These are phyloP conservation scores for Umbelopsis isabellina DNA, from an alignment of 192 early-diverging fungal species.

Conservation along the genomic window DNA sequence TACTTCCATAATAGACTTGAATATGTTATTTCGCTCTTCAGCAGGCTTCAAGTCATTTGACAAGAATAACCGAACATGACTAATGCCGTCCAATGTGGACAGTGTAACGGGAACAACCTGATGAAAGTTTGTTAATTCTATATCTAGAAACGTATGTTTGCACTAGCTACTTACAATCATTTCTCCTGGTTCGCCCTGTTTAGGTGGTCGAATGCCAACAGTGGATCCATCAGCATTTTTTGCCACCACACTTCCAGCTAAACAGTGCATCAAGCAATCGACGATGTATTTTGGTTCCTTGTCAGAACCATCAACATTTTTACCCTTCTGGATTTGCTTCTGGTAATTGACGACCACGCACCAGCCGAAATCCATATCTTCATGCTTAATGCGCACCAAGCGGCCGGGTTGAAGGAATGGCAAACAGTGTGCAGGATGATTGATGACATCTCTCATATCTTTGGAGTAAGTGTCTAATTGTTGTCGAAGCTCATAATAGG, in stretches of 20 bases:
- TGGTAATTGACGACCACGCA: slow-evolving; percentile 81
- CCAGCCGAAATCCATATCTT: slow-evolving; percentile 88
- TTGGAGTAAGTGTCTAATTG: slow-evolving; percentile 66
- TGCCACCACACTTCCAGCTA: slow-evolving; percentile 55
- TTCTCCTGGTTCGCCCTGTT: slow-evolving; percentile 53
- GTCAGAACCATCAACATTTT: slow-evolving; percentile 31
- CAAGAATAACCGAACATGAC: slow-evolving; percentile 73
- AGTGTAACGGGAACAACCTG: slow-evolving; percentile 78
- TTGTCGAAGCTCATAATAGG: slow-evolving; percentile 76
- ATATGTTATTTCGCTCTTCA: slow-evolving; percentile 61
- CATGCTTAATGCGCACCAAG: slow-evolving; percentile 63
- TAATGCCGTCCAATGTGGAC: slow-evolving; percentile 71
- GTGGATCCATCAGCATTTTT: slow-evolving; percentile 52
- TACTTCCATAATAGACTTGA: slow-evolving; percentile 72
- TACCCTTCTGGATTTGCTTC: slow-evolving; percentile 48
- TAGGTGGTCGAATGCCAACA: slow-evolving; percentile 56
- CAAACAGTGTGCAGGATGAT: slow-evolving; percentile 80
- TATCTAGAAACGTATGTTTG: neutral
- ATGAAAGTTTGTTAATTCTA: neutral
- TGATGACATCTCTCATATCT: slow-evolving; percentile 77
- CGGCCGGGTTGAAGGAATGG: slow-evolving; percentile 89
- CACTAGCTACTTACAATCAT: slow-evolving; percentile 31
- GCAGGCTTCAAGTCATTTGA: slow-evolving; percentile 68
- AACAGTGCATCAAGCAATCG: slow-evolving; percentile 86
- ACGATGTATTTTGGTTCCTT: slow-evolving; percentile 70